Evolutionary conservation across 2,329 filamentous ascomycete genomes (phyloP), one percentile per base, ranked within the genome.

Genomic region (Cladorrhinum sp.): DNA sequence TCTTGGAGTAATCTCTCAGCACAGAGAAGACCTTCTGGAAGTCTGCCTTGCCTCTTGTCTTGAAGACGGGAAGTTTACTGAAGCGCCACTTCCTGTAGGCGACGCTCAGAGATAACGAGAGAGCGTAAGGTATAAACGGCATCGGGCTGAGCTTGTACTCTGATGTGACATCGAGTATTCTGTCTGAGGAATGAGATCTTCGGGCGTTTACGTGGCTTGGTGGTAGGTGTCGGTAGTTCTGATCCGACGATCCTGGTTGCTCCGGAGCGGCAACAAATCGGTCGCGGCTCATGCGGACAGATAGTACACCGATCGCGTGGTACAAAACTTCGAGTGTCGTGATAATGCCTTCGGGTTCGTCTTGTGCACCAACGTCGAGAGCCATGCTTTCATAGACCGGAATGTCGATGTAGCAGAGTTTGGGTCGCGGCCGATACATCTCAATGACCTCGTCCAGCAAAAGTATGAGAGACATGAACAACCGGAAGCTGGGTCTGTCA

Each of bases 51-150:
- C 82, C 80, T n/a, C 85, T 75, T 0, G 77, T 76, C 3, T 84
- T 79, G 62, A 85, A 86, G 77, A 86, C 82, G 1, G 84, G 80
- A 0, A 86, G 73, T 12, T 80, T 79, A 60, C 82, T 85, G 65
- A 86, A 82, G 1, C 85, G 78, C 83, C 87, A 85, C 68, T 87
- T 86, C 50, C 83, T 80, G 64, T 87, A 88, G 12, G 83, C 81
- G 1, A 87, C 83, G 52, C 82, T 86, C 1, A 88, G 76, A 0
- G 85, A 82, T 0, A 88, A 76, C 0, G 84, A 85, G 0, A 87
- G 76, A 0, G 83, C 84, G 60, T 87, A 88, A 0, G 85, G 84
- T 0, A 88, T 77, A 61, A 87, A 82, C 0, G 86, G 84, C 30
- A 86, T 76, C 0, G 83, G 77, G 33, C 79, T 80, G 14, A 81